A percentile compares a stretch with the other conserved stretches of the same genome.
Conservation (phyloP, 1,139 yeast genomes). For the Nadsonia commutata region DNA sequence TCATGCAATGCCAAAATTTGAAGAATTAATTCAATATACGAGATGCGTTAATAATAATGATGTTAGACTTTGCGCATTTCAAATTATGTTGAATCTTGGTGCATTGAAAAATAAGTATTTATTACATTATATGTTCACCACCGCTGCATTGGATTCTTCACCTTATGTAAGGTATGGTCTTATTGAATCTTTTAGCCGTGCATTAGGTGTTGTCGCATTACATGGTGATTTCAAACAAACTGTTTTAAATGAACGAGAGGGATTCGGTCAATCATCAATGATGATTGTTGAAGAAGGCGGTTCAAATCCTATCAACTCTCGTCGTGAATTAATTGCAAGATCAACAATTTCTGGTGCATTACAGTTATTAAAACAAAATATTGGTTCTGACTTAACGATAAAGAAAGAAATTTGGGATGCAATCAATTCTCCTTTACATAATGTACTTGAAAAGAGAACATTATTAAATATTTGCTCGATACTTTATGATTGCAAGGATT, state of each 20-base stretch:
- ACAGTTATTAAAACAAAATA: slow-evolving; percentile 49
- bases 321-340: slow-evolving; percentile 26
- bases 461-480: slow-evolving; percentile 54
- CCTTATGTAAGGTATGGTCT: slow-evolving; percentile 38
- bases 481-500: slow-evolving; percentile 48
- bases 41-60: slow-evolving; percentile 34
- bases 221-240: slow-evolving; percentile 28
- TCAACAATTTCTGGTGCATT: slow-evolving; percentile 49
- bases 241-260: not conserved
- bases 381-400: slow-evolving; percentile 46
- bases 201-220: slow-evolving; percentile 57
- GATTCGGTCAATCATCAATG: slow-evolving; percentile 6
- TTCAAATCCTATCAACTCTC: slow-evolving; percentile 19
- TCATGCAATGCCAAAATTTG: slow-evolving; percentile 35
- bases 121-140: slow-evolving; percentile 45
- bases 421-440: slow-evolving; percentile 27
- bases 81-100: slow-evolving; percentile 56
- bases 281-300: slow-evolving; percentile 6
- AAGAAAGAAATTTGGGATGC: slow-evolving; percentile 50
- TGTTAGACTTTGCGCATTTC: slow-evolving; percentile 54
- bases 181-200: slow-evolving; percentile 32
- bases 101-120: slow-evolving; percentile 55
- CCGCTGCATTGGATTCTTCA: slow-evolving; percentile 42
- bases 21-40: slow-evolving; percentile 37
- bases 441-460: slow-evolving; percentile 47